These are phyloP conservation scores for Alternaria hordeiaustralica DNA, from an alignment of 2,329 filamentous ascomycete genomes.

Conservation along the genomic window DNA sequence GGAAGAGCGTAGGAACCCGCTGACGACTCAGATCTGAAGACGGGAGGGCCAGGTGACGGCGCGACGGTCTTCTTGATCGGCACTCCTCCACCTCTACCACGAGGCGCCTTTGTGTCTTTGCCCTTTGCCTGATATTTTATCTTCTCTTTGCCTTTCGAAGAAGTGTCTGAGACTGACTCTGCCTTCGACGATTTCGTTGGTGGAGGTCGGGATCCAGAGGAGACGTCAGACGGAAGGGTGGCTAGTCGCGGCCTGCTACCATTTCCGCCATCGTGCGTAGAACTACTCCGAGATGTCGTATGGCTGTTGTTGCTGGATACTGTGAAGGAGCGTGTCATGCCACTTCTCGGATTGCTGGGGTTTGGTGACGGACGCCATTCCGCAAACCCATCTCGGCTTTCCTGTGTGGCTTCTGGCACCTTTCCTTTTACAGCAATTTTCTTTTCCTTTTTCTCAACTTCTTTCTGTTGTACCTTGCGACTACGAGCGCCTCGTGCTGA, in stretches of 20 bases:
- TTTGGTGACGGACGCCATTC: slow-evolving; percentile 37
- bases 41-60: slow-evolving; percentile 18
- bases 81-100: slow-evolving; percentile 49
- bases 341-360: slow-evolving; percentile 22
- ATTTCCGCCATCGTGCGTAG: slow-evolving; percentile 28
- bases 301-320: slow-evolving; percentile 38
- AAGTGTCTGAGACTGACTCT: slow-evolving; percentile 35
- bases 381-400: slow-evolving; percentile 35
- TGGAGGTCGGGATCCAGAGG: slow-evolving; percentile 21
- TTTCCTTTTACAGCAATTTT: slow-evolving; percentile 42
- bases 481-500: slow-evolving; percentile 50
- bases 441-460: slow-evolving; percentile 50
- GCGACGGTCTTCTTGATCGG: slow-evolving; percentile 39
- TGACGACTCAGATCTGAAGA: slow-evolving; percentile 35
- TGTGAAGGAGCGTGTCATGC: slow-evolving; percentile 36
- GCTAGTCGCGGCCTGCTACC: slow-evolving; percentile 24
- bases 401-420: slow-evolving; percentile 28
- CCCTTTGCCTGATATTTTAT: slow-evolving; percentile 44
- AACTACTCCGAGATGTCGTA: slow-evolving; percentile 39
- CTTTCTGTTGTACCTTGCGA: slow-evolving; percentile 49
- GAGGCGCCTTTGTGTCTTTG: slow-evolving; percentile 48
- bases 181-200: slow-evolving; percentile 30
- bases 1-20: slow-evolving; percentile 22
- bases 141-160: slow-evolving; percentile 41
- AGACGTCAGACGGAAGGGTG: slow-evolving; percentile 33